Percentiles rank a stretch among this genome's conserved stretches.
phyloP scores from a whole-genome alignment of 2,329 filamentous ascomycete species.

The Claviceps maximensis region DNA sequence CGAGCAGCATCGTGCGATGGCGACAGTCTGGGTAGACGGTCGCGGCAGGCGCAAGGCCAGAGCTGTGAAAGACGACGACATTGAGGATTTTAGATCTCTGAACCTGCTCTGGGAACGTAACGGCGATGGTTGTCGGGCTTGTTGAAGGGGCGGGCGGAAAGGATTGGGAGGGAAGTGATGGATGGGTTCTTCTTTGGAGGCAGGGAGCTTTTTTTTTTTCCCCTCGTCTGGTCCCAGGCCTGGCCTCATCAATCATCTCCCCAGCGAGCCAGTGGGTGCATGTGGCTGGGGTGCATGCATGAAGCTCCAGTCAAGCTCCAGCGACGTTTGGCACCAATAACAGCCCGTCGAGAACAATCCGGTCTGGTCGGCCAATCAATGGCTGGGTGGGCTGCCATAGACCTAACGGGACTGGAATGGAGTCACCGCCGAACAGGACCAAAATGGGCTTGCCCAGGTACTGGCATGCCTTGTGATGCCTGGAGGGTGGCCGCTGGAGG shows the following conservation, averaged over 20 bases:
- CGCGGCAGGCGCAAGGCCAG: conserved; percentile 20
- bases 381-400: no score
- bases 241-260: neutral
- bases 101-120: neutral
- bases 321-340: neutral
- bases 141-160: neutral
- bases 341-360: no score
- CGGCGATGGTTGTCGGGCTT: neutral
- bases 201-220: neutral
- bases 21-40: conserved; percentile 9
- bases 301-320: neutral
- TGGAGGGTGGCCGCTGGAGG: no score
- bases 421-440: no score
- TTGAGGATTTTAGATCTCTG: conserved; percentile 5
- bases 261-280: neutral
- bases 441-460: no score
- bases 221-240: neutral
- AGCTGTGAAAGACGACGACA: conserved; percentile 20
- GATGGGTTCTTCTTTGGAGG: neutral
- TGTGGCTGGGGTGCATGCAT: neutral
- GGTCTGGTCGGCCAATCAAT: no score
- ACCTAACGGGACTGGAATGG: no score
- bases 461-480: no score
- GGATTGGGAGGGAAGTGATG: neutral
- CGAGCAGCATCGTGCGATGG: conserved; percentile 13